phyloP scores from a whole-genome alignment of 805 yeast species.

The Nakazawaea pomicola region DNA sequence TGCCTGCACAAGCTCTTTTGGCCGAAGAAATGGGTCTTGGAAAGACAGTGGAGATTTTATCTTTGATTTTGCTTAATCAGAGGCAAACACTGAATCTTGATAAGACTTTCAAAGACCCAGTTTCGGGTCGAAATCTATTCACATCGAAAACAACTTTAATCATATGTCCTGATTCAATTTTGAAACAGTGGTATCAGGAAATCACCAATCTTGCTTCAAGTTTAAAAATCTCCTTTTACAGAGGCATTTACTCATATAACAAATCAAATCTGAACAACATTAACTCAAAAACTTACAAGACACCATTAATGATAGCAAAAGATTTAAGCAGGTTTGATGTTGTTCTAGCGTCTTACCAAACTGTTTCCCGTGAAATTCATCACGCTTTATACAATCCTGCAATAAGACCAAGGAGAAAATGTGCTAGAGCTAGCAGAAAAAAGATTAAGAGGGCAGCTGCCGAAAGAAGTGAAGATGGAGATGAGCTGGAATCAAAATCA shows the following conservation, averaged over 20 bases:
- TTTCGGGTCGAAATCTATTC: conserved; percentile 37
- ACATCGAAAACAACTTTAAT: conserved; percentile 71
- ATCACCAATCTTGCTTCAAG: conserved; percentile 52
- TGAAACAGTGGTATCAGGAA: conserved; percentile 85
- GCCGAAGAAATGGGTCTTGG: conserved; percentile 99
- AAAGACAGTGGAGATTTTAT: conserved; percentile 80
- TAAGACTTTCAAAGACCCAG: conserved; percentile 29
- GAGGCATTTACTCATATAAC: conserved; percentile 40
- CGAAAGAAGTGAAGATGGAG: conserved; percentile 12
- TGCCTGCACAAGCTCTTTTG: conserved; percentile 55
- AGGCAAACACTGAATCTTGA: conserved; percentile 30
- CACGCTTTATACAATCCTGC: conserved; percentile 69
- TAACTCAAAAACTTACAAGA: conserved; percentile 24
- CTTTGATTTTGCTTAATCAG: conserved; percentile 58
- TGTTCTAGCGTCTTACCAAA: conserved; percentile 72
- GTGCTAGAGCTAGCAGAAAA: conserved; percentile 20
- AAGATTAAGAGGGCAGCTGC: conserved; percentile 17
- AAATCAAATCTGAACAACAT: conserved; percentile 12
- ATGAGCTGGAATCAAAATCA: conserved; percentile 15
- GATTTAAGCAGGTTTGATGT: conserved; percentile 62
- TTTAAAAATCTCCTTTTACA: conserved; percentile 57
- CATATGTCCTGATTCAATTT: conserved; percentile 80
- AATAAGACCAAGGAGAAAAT: conserved; percentile 38
- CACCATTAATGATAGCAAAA: conserved; percentile 40
- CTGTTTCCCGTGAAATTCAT: conserved; percentile 71